Conservation (phyloP, 208 protist genomes). For the Leishmania lainsoni region DNA sequence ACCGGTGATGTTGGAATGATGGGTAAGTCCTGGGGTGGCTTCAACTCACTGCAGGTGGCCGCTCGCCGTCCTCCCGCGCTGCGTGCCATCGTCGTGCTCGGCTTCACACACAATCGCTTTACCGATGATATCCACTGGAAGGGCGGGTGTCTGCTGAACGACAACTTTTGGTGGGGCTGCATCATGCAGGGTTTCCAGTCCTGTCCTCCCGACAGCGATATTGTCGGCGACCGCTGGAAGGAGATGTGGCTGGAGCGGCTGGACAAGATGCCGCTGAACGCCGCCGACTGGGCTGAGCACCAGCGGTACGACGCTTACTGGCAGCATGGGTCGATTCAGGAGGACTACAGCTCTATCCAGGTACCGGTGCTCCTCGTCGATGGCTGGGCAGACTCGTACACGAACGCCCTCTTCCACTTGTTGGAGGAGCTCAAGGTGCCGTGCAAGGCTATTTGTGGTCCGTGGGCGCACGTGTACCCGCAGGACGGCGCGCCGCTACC, state of each 20-base stretch:
- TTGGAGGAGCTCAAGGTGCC: constrained; percentile 51
- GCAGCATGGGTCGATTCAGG: constrained; percentile 61
- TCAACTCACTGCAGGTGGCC: constrained; percentile 73
- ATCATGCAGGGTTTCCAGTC: constrained; percentile 68
- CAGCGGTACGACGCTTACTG: constrained; percentile 64
- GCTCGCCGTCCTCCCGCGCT: constrained; percentile 53
- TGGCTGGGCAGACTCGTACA: constrained; percentile 72
- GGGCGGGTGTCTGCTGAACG: constrained; percentile 67
- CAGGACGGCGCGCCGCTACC: constrained; percentile 59
- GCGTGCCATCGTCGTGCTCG: constrained; percentile 63
- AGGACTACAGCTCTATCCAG: constrained; percentile 59
- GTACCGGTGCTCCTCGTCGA: constrained; percentile 54
- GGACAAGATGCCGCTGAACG: constrained; percentile 53
- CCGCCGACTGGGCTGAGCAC: constrained; percentile 50
- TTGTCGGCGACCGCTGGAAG: constrained; percentile 55
- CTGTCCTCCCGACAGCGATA: constrained; percentile 40
- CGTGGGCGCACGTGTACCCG: constrained; percentile 70
- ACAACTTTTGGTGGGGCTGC: constrained; percentile 77
- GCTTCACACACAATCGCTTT: constrained; percentile 73
- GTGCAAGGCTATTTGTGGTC: constrained; percentile 57
- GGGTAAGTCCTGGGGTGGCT: constrained; percentile 71
- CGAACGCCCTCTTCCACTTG: constrained; percentile 57
- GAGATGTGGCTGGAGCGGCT: constrained; percentile 56
- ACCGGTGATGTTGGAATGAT: constrained; percentile 69
- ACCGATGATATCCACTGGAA: constrained; percentile 77